These are phyloP conservation scores for Cercophora scortea DNA, from an alignment of 495 filamentous ascomycete genomes.

Conservation along the genomic window DNA sequence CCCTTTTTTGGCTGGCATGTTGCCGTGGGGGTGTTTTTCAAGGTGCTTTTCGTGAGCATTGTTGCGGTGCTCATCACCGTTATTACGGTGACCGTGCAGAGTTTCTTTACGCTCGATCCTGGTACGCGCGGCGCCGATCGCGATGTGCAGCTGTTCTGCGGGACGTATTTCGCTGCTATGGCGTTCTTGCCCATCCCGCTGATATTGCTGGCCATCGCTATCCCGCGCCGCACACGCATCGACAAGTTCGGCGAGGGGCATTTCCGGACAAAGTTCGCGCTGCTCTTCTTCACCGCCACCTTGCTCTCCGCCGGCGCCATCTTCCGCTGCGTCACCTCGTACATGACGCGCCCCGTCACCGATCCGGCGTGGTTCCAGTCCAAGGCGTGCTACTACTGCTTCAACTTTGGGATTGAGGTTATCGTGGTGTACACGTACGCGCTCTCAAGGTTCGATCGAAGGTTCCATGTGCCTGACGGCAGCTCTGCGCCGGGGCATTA, in stretches of 20 bases:
- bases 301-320: constrained; percentile 63
- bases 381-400: constrained; percentile 70
- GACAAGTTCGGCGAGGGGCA: constrained; percentile 68
- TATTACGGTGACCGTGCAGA: constrained; percentile 58
- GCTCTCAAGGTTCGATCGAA: constrained; percentile 57
- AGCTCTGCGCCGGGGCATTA: constrained; percentile 33
- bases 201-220: constrained; percentile 37
- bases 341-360: constrained; percentile 41
- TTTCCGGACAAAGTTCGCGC: constrained; percentile 54
- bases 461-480: constrained; percentile 61
- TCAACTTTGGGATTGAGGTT: constrained; percentile 69
- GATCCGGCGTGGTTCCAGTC: constrained; percentile 60
- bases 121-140: constrained; percentile 43
- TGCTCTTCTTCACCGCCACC: constrained; percentile 47
- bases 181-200: constrained; percentile 69
- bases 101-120: constrained; percentile 54
- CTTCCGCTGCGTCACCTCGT: constrained; percentile 56
- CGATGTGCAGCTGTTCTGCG: constrained; percentile 58
- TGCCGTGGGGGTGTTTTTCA: constrained; percentile 40
- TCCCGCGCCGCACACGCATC: constrained; percentile 42
- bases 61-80: constrained; percentile 57
- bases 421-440: constrained; percentile 58
- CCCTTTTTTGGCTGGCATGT: constrained; percentile 62
- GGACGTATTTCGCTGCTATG: constrained; percentile 60
- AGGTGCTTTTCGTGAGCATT: constrained; percentile 53